These are phyloP conservation scores for Beauveria scarabaeidicola DNA, from an alignment of 2,329 filamentous ascomycete species.

Conservation along the genomic window DNA sequence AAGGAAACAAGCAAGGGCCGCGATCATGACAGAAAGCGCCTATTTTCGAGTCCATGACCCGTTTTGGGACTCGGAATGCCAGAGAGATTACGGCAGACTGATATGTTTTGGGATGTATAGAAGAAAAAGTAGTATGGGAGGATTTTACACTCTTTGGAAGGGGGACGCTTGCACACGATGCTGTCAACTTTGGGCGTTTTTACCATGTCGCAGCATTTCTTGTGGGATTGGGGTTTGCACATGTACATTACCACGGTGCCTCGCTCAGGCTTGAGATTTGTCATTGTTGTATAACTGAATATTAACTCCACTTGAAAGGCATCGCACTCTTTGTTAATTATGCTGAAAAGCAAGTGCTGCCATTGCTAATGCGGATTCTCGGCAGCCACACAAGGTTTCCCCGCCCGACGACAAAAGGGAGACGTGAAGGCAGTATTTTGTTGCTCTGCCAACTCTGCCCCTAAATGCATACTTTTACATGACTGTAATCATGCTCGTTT, in stretches of 20 bases:
- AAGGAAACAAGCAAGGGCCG: neutral
- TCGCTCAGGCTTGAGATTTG: conserved; percentile 9
- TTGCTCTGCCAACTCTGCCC: neutral
- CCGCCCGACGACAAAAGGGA: neutral
- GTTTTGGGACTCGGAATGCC: neutral
- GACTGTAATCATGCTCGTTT: neutral
- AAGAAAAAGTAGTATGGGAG: neutral
- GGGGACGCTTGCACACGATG: neutral
- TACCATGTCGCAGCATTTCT: conserved; percentile 5
- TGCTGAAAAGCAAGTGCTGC: neutral
- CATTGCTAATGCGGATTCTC: neutral
- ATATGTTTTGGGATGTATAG: conserved; percentile 1
- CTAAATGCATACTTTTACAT: neutral
- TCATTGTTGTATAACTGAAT: conserved; percentile 7
- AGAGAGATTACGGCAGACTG: neutral
- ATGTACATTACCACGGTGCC: conserved; percentile 11
- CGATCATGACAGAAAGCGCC: neutral
- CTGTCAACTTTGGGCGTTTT: conserved; percentile 9
- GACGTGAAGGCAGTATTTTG: neutral
- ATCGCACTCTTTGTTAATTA: neutral
- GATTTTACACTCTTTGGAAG: neutral
- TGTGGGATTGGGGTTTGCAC: conserved; percentile 2
- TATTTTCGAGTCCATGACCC: neutral
- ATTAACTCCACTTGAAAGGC: conserved; percentile 10
- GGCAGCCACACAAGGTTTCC: neutral